A percentile compares a stretch with the other conserved stretches of the same genome.
Evolutionary conservation across 1,139 yeast species (phyloP).

Genomic region (Suhomyces atakaporum): DNA sequence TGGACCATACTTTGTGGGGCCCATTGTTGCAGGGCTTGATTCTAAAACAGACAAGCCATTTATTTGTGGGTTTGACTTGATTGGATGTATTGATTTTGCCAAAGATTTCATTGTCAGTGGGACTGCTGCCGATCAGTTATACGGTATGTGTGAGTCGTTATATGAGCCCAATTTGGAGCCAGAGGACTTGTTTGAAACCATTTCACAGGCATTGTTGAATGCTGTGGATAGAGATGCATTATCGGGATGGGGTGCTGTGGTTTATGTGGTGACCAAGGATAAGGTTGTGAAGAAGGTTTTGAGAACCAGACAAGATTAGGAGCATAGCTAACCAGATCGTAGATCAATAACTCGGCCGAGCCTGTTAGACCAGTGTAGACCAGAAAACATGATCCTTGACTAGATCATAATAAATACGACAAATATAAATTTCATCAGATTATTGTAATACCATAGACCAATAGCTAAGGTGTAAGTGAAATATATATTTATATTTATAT

Average conservation of each 20-base stretch:
- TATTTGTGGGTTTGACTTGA: constrained; percentile 92
- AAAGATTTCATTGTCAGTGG: constrained; percentile 97
- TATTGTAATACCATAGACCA: too few species aligned
- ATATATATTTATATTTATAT: too few species aligned
- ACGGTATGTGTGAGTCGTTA: constrained; percentile 98
- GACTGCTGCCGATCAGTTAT: constrained; percentile 92
- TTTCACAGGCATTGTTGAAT: constrained; percentile 88
- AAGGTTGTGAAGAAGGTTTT: constrained; percentile 83
- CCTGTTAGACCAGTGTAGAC: too few species aligned
- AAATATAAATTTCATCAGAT: too few species aligned
- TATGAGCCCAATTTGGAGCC: constrained; percentile 93
- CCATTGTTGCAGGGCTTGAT: constrained; percentile 93
- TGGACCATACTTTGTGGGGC: constrained; percentile 97
- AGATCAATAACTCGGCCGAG: too few species aligned
- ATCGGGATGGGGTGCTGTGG: constrained; percentile 98
- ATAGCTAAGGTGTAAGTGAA: too few species aligned
- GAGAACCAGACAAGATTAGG: constrained; percentile 90
- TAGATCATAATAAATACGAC: too few species aligned
- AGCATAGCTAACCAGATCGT: too few species aligned
- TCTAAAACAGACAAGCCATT: constrained; percentile 82
- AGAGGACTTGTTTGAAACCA: constrained; percentile 94
- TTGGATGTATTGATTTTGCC: constrained; percentile 95
- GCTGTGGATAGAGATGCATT: constrained; percentile 98
- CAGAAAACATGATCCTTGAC: too few species aligned
- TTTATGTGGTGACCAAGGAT: constrained; percentile 89